Evolutionary conservation across 192 early-diverging fungal species (phyloP).

Genomic region (Coemansia sp.): DNA sequence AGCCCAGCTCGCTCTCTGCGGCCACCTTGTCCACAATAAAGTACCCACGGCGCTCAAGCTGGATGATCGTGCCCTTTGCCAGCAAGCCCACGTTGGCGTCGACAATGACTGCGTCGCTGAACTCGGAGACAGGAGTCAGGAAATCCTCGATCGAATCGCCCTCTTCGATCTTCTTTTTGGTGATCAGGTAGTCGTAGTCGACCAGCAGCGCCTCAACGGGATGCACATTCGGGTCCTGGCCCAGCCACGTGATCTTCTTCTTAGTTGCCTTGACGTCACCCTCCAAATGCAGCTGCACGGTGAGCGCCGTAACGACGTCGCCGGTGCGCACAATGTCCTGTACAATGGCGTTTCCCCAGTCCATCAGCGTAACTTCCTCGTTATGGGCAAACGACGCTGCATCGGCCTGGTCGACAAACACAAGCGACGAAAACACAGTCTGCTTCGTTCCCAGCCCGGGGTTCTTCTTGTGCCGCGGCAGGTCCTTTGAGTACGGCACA

Average conservation of each 20-base stretch:
- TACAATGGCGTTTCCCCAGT: slow-evolving; percentile 98
- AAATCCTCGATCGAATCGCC: slow-evolving; percentile 81
- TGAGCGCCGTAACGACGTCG: slow-evolving; percentile 59
- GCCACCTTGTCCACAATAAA: slow-evolving; percentile 81
- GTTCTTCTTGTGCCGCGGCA: slow-evolving; percentile 97
- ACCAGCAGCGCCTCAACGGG: slow-evolving; percentile 68
- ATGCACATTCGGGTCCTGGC: slow-evolving; percentile 58
- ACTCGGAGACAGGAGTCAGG: slow-evolving; percentile 83
- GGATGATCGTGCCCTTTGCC: slow-evolving; percentile 78
- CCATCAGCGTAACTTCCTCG: slow-evolving; percentile 98
- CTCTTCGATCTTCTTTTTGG: slow-evolving; percentile 96
- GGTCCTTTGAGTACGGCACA: slow-evolving; percentile 49
- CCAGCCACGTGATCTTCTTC: slow-evolving; percentile 98
- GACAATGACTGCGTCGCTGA: slow-evolving; percentile 63
- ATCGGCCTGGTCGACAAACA: slow-evolving; percentile 87
- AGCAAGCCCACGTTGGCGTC: slow-evolving; percentile 69
- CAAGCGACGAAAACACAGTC: slow-evolving; percentile 71
- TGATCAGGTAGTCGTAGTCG: slow-evolving; percentile 98
- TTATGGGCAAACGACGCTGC: slow-evolving; percentile 73
- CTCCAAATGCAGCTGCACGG: slow-evolving; percentile 78
- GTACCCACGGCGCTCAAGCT: slow-evolving; percentile 96
- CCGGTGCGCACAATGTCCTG: slow-evolving; percentile 66
- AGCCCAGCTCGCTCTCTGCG: slow-evolving; percentile 49
- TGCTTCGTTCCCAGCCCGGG: slow-evolving; percentile 84
- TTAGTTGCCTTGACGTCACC: slow-evolving; percentile 98